phyloP scores from a whole-genome alignment of 768 basidiomycete genomes.

The Strobilomyces confusus region DNA sequence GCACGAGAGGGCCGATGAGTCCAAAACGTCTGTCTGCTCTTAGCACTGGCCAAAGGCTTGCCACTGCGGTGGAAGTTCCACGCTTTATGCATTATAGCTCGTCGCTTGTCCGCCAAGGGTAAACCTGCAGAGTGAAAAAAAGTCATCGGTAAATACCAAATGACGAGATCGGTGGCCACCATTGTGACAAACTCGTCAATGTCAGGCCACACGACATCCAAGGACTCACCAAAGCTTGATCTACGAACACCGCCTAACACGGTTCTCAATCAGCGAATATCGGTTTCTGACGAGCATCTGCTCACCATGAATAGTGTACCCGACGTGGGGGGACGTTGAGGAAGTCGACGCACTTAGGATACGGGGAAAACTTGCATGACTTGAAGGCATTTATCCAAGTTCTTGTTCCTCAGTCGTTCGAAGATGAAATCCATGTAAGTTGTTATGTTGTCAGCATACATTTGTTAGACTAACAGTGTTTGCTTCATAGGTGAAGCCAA shows the following conservation, averaged over 20 bases:
- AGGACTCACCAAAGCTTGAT: constrained; percentile 81
- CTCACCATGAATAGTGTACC: constrained; percentile 86
- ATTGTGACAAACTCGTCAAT: constrained; percentile 35
- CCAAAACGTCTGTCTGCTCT: too few relatives aligned
- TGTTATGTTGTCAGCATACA: background rate
- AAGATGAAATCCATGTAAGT: too few relatives aligned
- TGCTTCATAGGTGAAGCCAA: constrained; percentile 93
- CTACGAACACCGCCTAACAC: constrained; percentile 31
- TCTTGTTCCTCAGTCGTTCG: constrained; percentile 74
- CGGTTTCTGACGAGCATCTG: background rate
- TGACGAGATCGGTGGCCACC: constrained; percentile 78
- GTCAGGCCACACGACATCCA: background rate
- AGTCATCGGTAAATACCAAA: background rate
- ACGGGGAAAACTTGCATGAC: constrained; percentile 61
- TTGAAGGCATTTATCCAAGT: constrained; percentile 87
- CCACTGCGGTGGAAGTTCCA: too few relatives aligned
- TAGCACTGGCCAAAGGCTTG: too few relatives aligned
- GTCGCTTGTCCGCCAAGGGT: constrained; percentile 90
- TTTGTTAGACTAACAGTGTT: constrained; percentile 31
- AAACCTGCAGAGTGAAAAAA: constrained; percentile 44
- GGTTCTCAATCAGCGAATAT: background rate
- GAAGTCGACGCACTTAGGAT: background rate
- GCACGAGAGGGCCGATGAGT: too few relatives aligned
- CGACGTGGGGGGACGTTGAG: constrained; percentile 8
- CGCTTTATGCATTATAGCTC: too few relatives aligned